Percentiles rank a stretch among this genome's conserved stretches.
These are phyloP conservation scores for Lathyrus tuberosus DNA, from an alignment of 306 rosid genomes.

Conservation along the genomic window DNA sequence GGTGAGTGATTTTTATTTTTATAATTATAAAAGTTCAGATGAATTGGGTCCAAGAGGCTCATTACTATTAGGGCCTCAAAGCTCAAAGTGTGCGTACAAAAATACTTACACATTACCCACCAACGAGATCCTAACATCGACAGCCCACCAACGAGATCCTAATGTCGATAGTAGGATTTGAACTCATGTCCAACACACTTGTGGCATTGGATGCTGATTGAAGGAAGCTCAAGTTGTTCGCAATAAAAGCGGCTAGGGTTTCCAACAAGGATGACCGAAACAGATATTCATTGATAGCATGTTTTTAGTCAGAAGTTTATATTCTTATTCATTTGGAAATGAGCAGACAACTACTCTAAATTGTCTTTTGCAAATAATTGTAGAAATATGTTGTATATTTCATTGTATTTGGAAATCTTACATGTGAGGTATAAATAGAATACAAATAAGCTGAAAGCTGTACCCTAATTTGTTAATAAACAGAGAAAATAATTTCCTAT, in stretches of 20 bases:
- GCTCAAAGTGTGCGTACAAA: neutral
- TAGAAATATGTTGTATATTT: too few relatives aligned
- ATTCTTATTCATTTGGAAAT: neutral
- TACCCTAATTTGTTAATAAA: too few relatives aligned
- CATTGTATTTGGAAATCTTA: too few relatives aligned
- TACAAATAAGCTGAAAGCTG: too few relatives aligned
- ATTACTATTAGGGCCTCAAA: neutral
- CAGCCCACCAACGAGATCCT: neutral
- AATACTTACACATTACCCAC: neutral
- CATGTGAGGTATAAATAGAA: too few relatives aligned
- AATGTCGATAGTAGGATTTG: neutral
- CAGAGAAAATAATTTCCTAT: too few relatives aligned
- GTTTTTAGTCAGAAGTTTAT: conserved; percentile 6
- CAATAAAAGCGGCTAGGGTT: neutral
- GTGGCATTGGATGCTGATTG: neutral
- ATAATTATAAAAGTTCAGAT: neutral
- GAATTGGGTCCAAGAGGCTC: neutral
- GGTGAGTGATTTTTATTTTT: conserved; percentile 59
- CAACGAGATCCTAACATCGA: neutral
- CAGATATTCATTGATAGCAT: neutral
- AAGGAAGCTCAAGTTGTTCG: neutral
- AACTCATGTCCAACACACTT: neutral
- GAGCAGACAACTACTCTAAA: neutral
- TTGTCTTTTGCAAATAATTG: neutral
- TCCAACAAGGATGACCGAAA: conserved; percentile 9